Conservation (phyloP, 345 rosid genomes). For the Heritiera fomes region DNA sequence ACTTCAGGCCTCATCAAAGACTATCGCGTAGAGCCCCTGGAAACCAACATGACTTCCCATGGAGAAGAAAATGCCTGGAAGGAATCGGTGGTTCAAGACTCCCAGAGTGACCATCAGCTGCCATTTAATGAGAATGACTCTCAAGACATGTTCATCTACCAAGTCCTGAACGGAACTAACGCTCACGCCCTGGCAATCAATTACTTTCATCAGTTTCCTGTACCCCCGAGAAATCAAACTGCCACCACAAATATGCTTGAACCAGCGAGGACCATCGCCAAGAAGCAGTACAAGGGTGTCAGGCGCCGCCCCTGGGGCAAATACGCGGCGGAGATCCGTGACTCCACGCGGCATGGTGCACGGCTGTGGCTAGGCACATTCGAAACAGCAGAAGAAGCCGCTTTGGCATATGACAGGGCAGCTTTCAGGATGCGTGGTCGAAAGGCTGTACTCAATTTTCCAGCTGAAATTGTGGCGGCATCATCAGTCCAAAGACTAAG, state of each 20-base stretch:
- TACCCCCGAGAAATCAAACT: conserved; percentile 17
- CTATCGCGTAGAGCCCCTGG: neutral
- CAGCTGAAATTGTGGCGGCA: conserved; percentile 38
- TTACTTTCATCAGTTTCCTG: conserved; percentile 8
- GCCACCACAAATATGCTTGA: conserved; percentile 26
- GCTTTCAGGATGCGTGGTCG: conserved; percentile 64
- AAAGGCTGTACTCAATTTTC: conserved; percentile 70
- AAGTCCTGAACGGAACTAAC: conserved; percentile 45
- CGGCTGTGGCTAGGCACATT: conserved; percentile 66
- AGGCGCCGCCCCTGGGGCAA: conserved; percentile 74
- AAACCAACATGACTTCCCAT: conserved; percentile 10
- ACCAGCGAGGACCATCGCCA: conserved; percentile 34
- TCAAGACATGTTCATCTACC: conserved; percentile 63
- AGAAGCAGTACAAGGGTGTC: conserved; percentile 62
- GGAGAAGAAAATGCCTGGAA: conserved; percentile 1
- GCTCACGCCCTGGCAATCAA: conserved; percentile 7
- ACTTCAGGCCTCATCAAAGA: neutral
- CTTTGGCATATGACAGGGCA: conserved; percentile 62
- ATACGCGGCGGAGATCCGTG: conserved; percentile 64
- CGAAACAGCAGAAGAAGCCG: conserved; percentile 62
- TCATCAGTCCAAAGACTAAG: conserved; percentile 11
- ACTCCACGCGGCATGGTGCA: conserved; percentile 46
- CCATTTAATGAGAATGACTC: conserved; percentile 72
- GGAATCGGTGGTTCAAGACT: neutral
- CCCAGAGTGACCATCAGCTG: conserved; percentile 28